phyloP scores from a whole-genome alignment of 495 filamentous ascomycete genomes.

The Aspergillus steynii region DNA sequence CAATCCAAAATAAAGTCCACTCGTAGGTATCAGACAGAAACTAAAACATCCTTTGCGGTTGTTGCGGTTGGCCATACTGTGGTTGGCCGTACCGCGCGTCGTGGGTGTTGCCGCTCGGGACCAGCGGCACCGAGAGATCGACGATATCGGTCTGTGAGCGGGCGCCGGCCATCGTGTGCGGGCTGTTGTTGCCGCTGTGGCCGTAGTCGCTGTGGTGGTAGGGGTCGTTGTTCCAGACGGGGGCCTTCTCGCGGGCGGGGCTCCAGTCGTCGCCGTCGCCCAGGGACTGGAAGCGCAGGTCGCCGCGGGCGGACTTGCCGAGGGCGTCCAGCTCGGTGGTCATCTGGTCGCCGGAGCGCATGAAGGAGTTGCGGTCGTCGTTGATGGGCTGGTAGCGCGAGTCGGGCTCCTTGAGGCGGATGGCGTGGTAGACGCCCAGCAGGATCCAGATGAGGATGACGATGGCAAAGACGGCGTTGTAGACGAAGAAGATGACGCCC shows the following conservation, averaged over 20 bases:
- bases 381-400: constrained; percentile 95
- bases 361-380: constrained; percentile 94
- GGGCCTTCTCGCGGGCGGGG: not conserved
- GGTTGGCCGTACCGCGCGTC: not conserved
- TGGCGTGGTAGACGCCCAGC: constrained; percentile 75
- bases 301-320: constrained; percentile 87
- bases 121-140: not conserved
- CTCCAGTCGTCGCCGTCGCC: not conserved
- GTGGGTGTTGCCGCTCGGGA: not conserved
- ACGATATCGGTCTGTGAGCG: not conserved
- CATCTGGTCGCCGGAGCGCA: constrained; percentile 90
- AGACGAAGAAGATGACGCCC: constrained; percentile 90
- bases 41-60: not conserved
- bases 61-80: not conserved
- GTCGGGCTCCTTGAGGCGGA: constrained; percentile 94
- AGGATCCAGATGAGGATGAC: constrained; percentile 86
- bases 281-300: constrained; percentile 33
- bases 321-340: constrained; percentile 91
- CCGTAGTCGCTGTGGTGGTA: not conserved
- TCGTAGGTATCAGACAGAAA: too few relatives aligned
- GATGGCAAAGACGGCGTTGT: constrained; percentile 84
- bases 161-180: not conserved
- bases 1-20: too few relatives aligned
- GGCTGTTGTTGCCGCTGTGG: not conserved
- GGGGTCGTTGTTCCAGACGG: not conserved